Conservation (phyloP, 768 basidiomycete genomes). For the Tylopilus rubrobrunneus region DNA sequence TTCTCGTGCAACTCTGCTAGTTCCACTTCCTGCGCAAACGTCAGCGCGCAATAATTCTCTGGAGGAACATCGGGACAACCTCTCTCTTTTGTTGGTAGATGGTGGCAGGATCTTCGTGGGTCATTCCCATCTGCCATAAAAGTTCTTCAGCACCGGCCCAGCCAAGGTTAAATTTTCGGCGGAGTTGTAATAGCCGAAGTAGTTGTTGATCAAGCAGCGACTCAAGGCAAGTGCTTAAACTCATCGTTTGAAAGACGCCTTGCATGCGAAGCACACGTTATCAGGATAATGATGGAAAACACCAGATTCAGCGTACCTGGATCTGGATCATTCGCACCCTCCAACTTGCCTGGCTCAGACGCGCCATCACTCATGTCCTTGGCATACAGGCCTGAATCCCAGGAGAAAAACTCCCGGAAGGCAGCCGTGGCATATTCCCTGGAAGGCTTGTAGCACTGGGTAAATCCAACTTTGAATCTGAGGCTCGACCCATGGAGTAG, state of each 20-base stretch:
- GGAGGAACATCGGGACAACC: slow-evolving; percentile 20
- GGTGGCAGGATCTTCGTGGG: slow-evolving; percentile 38
- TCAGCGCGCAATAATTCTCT: background rate
- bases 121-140: slow-evolving; percentile 38
- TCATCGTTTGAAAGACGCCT: slow-evolving; percentile 54
- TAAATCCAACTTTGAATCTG: slow-evolving; percentile 62
- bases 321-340: background rate
- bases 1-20: slow-evolving; percentile 46
- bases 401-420: slow-evolving; percentile 47
- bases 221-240: slow-evolving; percentile 61
- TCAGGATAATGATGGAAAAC: background rate
- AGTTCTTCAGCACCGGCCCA: slow-evolving; percentile 70
- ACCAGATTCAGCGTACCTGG: background rate
- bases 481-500: slow-evolving; percentile 32
- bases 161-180: slow-evolving; percentile 50
- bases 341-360: background rate
- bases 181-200: slow-evolving; percentile 47
- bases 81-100: slow-evolving; percentile 32
- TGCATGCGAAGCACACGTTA: slow-evolving; percentile 11
- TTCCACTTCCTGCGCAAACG: slow-evolving; percentile 1
- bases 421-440: slow-evolving; percentile 45
- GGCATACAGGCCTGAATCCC: slow-evolving; percentile 27
- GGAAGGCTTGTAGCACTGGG: slow-evolving; percentile 55
- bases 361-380: background rate
- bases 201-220: slow-evolving; percentile 56